Base-by-base conservation (phyloP, 148 eudicot genomes). In the Camellia granthamiana region DNA sequence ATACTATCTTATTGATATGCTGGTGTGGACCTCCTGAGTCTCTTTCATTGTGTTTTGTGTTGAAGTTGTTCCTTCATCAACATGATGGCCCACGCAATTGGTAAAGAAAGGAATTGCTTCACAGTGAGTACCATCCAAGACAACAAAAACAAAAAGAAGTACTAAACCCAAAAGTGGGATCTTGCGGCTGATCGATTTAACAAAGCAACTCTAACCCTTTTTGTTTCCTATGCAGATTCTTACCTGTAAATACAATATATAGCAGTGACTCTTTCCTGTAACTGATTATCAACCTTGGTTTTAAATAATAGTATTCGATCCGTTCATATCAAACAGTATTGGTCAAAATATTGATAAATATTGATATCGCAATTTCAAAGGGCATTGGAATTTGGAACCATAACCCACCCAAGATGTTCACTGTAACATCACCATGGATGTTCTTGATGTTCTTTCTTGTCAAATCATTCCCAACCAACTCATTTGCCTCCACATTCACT, bases 101-200 rank as follows among this genome's bases (percentile, higher is more conserved):
- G 54, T 58, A 77, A 90, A 85, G 90, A 81, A 86, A 92, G 82
- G 95, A 77, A 89, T 93, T 86, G 81, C 92, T 90, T 93, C 78
- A 68, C 8, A 46, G 15, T 62, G 72, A 87, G 91, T 30, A 89
- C 85, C 89, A 85, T 79, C 86, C 63, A 64, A 84, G 54, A 51
- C 44, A 30, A 30, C 38, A 30, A 30, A 30, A 30, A 30, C 21
- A 79, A 81, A 88, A 87, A 86, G 90, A 87, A 88, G 86, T 86
- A 70, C 94, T 75, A 89, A 89, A 88, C 87, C 92, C 89, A 69
- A 70, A 78, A 74, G 72, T 72, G 64, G 77, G 76, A 85, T 81
- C 75, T 89, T 85, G 90, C 87, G 74, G 90, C 87, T 83, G n/a
- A 73, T 66, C 7, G 18, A 69, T 84, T 69, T 47, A 64, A 44